A percentile compares a stretch with the other conserved stretches of the same genome.
phyloP scores from a whole-genome alignment of 2,329 filamentous ascomycete genomes.

The Colletotrichum sublineola region DNA sequence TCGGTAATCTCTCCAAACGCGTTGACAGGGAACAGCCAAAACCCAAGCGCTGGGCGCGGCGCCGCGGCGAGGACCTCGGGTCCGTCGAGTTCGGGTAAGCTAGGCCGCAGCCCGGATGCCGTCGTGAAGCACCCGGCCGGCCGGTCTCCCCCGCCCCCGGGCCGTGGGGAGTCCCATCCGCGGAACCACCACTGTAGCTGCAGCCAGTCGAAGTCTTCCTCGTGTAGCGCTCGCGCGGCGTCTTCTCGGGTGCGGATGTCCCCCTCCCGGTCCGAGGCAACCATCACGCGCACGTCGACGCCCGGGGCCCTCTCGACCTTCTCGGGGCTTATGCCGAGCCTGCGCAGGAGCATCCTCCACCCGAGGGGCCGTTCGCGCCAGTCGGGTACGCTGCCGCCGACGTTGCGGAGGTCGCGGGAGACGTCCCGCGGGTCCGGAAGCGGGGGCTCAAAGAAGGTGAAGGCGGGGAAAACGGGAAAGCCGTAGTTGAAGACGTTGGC shows the following conservation, averaged over 20 bases:
- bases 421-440: slow-evolving; percentile 18
- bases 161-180: slow-evolving; percentile 22
- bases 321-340: slow-evolving; percentile 8
- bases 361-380: not conserved
- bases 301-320: not conserved
- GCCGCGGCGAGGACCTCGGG: slow-evolving; percentile 27
- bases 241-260: slow-evolving; percentile 10
- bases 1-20: slow-evolving; percentile 15
- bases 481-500: slow-evolving; percentile 32
- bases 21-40: slow-evolving; percentile 29
- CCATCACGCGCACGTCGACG: slow-evolving; percentile 30
- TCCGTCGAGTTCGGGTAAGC: slow-evolving; percentile 7
- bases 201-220: slow-evolving; percentile 36
- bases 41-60: slow-evolving; percentile 32
- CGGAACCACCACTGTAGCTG: slow-evolving; percentile 32
- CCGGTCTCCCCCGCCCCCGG: not conserved
- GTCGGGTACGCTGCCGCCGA: slow-evolving; percentile 6
- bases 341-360: slow-evolving; percentile 16
- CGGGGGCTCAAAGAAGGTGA: slow-evolving; percentile 31
- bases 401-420: not conserved
- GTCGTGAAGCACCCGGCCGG: slow-evolving; percentile 32
- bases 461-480: slow-evolving; percentile 16
- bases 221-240: slow-evolving; percentile 15
- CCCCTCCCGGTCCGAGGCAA: not conserved
- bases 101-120: slow-evolving; percentile 6